These are phyloP conservation scores for Fragaria nilgerrensis DNA, from an alignment of 306 rosid genomes.

Conservation along the genomic window DNA sequence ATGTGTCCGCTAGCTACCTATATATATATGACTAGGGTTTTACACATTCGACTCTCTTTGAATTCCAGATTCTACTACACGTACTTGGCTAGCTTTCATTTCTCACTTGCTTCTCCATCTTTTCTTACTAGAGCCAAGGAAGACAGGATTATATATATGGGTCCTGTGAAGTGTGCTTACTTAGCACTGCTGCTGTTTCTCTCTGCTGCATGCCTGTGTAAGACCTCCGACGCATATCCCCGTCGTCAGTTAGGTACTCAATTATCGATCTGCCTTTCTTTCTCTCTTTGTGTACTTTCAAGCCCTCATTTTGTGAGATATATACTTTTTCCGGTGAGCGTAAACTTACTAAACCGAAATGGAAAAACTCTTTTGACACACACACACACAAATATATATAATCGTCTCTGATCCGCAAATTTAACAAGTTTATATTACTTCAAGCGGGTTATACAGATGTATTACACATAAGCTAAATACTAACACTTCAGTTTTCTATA, in stretches of 20 bases:
- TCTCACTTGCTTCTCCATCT: neutral
- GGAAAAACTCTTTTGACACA: neutral
- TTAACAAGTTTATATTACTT: neutral
- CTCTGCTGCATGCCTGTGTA: slow-evolving; percentile 18
- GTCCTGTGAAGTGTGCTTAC: slow-evolving; percentile 18
- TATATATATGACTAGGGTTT: slow-evolving; percentile 13
- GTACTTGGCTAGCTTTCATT: neutral
- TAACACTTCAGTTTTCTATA: neutral
- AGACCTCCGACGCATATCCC: neutral
- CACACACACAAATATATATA: too few relatives aligned
- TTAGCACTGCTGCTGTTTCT: slow-evolving; percentile 20
- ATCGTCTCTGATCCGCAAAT: neutral
- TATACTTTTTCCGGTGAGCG: too few relatives aligned
- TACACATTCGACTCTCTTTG: slow-evolving; percentile 3
- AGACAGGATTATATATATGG: slow-evolving; percentile 3
- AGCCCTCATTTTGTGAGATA: neutral
- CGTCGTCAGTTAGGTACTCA: neutral
- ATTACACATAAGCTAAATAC: neutral
- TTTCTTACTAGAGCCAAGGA: neutral
- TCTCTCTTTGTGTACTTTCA: neutral
- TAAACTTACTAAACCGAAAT: neutral
- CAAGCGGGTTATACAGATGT: neutral
- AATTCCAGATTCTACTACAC: neutral
- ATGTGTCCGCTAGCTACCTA: neutral
- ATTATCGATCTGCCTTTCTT: neutral